Evolutionary conservation across 495 filamentous ascomycete genomes (phyloP).

Genomic region (Glarea lozoyensis): DNA sequence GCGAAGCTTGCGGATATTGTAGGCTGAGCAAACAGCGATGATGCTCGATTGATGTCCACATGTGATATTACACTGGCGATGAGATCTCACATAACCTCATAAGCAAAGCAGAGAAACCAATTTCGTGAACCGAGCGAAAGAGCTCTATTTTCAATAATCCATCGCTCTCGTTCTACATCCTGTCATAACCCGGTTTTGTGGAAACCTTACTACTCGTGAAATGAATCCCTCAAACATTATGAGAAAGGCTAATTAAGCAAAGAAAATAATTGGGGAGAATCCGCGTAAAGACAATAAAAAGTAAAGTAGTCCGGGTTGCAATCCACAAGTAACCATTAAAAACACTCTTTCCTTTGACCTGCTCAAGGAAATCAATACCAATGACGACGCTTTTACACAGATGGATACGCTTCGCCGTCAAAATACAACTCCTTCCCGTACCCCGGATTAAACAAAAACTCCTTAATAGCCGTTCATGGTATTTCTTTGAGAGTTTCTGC

Average conservation of each 20-base stretch:
- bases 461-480: constrained; percentile 94
- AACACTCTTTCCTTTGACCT: constrained; percentile 15
- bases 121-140: no score
- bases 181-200: constrained; percentile 5
- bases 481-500: constrained; percentile 90
- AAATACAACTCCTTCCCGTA: constrained; percentile 14
- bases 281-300: constrained; percentile 20
- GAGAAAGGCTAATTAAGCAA: constrained; percentile 26
- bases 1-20: no score
- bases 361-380: constrained; percentile 21
- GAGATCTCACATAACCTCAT: no score
- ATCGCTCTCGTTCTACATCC: constrained; percentile 6
- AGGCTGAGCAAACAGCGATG: no score
- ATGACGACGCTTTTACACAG: constrained; percentile 22
- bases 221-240: constrained; percentile 22
- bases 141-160: not conserved
- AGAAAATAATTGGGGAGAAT: constrained; percentile 20
- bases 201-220: constrained; percentile 18
- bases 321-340: constrained; percentile 18
- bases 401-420: constrained; percentile 20
- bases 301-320: no score
- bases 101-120: no score
- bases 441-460: not conserved
- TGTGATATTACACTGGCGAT: no score
- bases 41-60: no score